Percentiles rank a stretch among this genome's conserved stretches.
Evolutionary conservation across 352 stramenopile genomes (phyloP).

Genomic region (Globisporangium cylindrosporum): DNA sequence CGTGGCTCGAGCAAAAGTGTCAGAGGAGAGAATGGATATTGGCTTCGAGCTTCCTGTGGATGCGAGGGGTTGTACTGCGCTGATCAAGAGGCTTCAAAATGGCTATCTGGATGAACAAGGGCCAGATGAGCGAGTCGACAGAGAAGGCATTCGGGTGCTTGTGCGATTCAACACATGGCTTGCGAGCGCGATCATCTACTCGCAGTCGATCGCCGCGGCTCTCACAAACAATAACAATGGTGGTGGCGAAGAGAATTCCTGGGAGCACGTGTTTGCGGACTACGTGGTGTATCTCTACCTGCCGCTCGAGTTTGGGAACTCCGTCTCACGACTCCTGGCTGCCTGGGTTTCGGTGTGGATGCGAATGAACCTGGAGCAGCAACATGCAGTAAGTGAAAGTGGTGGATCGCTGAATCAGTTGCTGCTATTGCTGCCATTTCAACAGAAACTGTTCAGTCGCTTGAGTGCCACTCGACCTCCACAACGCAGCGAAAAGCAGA

Average conservation of each 20-base stretch:
- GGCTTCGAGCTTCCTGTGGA: neutral
- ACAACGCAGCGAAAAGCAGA: neutral
- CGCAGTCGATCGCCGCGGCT: slow-evolving; percentile 13
- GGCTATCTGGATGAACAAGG: neutral
- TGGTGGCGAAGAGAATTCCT: slow-evolving; percentile 22
- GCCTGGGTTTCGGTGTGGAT: slow-evolving; percentile 57
- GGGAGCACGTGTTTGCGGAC: slow-evolving; percentile 42
- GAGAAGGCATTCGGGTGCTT: neutral
- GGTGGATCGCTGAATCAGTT: slow-evolving; percentile 4
- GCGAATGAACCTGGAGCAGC: slow-evolving; percentile 24
- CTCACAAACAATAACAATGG: neutral
- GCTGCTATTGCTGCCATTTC: slow-evolving; percentile 41
- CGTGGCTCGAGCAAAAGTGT: slow-evolving; percentile 1
- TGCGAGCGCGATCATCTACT: slow-evolving; percentile 21
- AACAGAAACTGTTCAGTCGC: slow-evolving; percentile 46
- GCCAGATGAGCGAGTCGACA: no score
- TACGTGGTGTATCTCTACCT: slow-evolving; percentile 56
- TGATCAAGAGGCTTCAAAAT: slow-evolving; percentile 4
- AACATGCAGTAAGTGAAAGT: slow-evolving; percentile 11
- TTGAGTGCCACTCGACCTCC: slow-evolving; percentile 19
- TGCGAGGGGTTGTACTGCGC: no score
- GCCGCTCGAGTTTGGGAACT: slow-evolving; percentile 46
- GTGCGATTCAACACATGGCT: slow-evolving; percentile 16
- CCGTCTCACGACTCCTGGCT: slow-evolving; percentile 23
- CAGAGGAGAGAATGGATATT: slow-evolving; percentile 5